Conservation (phyloP, 768 basidiomycete genomes). For the Russula sp. region DNA sequence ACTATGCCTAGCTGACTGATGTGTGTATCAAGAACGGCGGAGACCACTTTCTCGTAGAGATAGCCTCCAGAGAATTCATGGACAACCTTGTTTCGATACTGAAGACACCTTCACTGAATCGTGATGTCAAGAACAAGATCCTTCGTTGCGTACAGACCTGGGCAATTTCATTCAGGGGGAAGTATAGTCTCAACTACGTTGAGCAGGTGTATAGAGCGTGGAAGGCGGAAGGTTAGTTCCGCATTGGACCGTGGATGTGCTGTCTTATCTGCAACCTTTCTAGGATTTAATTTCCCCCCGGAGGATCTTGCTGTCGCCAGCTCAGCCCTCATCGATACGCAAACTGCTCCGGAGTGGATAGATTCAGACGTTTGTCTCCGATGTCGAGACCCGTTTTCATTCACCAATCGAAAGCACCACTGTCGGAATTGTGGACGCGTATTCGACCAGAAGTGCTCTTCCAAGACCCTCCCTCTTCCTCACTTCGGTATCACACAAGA, state of each 20-base stretch:
- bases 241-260: background rate
- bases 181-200: constrained; percentile 62
- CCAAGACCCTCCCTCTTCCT: constrained; percentile 75
- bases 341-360: constrained; percentile 93
- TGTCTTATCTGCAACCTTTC: background rate
- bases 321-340: constrained; percentile 84
- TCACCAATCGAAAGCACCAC: constrained; percentile 97
- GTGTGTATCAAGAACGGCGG: constrained; percentile 96
- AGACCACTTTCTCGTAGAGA: constrained; percentile 77
- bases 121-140: constrained; percentile 76
- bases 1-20: constrained; percentile 62
- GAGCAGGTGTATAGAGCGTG: constrained; percentile 75
- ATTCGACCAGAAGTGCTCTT: constrained; percentile 90
- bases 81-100: constrained; percentile 89
- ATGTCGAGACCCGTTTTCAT: constrained; percentile 84
- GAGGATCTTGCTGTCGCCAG: constrained; percentile 61
- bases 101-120: constrained; percentile 66
- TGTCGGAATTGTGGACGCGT: constrained; percentile 97
- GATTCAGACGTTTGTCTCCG: constrained; percentile 93
- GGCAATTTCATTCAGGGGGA: constrained; percentile 85
- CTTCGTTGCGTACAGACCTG: constrained; percentile 85
- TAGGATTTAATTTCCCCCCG: constrained; percentile 82
- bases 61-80: constrained; percentile 86
- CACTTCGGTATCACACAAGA: constrained; percentile 90
- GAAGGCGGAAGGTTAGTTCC: constrained; percentile 56